A percentile compares a stretch with the other conserved stretches of the same genome.
Conservation (phyloP, 208 protist genomes). For the Acanthamoeba sp. region DNA sequence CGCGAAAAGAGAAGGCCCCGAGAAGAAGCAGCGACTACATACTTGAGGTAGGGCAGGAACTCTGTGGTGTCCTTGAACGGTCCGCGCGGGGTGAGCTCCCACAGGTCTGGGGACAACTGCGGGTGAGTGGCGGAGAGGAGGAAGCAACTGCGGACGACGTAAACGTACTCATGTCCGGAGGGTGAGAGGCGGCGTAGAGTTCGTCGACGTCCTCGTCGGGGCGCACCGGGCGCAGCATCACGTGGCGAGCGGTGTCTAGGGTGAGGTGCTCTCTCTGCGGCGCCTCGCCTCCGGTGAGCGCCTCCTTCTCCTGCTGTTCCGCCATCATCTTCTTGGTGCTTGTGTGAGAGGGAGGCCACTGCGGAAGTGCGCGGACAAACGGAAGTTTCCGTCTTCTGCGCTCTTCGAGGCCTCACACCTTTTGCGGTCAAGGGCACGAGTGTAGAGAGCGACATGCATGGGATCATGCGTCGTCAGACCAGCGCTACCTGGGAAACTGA, state of each 20-base stretch:
- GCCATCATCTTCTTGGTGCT: background rate
- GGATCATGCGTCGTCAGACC: too few species aligned
- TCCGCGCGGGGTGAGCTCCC: background rate
- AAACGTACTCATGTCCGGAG: background rate
- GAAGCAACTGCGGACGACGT: background rate
- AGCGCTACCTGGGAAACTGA: too few species aligned
- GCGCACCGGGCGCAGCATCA: background rate
- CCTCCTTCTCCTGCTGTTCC: background rate
- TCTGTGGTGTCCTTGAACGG: slow-evolving; percentile 17
- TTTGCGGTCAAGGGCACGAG: too few species aligned
- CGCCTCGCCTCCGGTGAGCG: background rate
- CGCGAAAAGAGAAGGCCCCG: background rate
- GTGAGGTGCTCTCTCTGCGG: background rate
- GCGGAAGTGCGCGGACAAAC: too few species aligned
- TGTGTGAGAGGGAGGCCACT: too few species aligned
- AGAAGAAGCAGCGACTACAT: background rate
- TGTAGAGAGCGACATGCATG: too few species aligned
- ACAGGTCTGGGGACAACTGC: background rate
- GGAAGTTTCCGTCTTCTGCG: too few species aligned
- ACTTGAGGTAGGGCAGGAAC: background rate
- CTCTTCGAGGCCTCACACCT: too few species aligned
- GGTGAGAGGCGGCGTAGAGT: slow-evolving; percentile 1
- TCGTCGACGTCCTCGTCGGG: background rate
- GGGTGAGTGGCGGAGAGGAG: background rate
- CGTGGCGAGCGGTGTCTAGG: background rate